Evolutionary conservation across 305 asterid species (phyloP).

Genomic region (Rubia occidens): DNA sequence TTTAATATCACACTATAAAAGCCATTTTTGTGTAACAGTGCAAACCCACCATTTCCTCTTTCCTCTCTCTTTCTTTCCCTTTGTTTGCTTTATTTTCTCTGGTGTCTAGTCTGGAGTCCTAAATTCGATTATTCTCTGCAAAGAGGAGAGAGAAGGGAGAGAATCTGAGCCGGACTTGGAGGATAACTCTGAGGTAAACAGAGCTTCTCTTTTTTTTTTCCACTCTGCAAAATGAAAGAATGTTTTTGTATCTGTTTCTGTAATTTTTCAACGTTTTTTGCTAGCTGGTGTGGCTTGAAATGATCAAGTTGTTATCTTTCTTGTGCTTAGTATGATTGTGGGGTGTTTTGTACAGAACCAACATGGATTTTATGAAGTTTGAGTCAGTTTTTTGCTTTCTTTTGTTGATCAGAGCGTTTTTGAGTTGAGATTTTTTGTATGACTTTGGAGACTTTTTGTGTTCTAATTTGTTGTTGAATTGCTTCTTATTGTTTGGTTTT

Average conservation of each 20-base stretch:
- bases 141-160: slow-evolving; percentile 16
- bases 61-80: slow-evolving; percentile 8
- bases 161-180: slow-evolving; percentile 22
- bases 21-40: neutral
- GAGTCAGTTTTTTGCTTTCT: neutral
- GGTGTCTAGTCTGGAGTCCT: slow-evolving; percentile 12
- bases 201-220: slow-evolving; percentile 10
- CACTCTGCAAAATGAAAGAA: neutral
- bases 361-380: neutral
- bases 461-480: neutral
- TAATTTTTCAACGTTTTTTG: neutral
- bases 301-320: slow-evolving; percentile 21
- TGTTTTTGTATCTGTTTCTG: neutral
- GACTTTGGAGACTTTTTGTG: neutral
- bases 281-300: neutral
- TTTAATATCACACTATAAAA: neutral
- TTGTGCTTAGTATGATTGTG: slow-evolving; percentile 1
- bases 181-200: slow-evolving; percentile 20
- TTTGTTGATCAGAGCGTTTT: slow-evolving; percentile 5
- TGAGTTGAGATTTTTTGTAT: neutral
- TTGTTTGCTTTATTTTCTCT: slow-evolving; percentile 18
- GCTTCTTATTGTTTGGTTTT: neutral
- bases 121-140: slow-evolving; percentile 36
- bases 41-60: slow-evolving; percentile 21
- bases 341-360: slow-evolving; percentile 1